Base-by-base conservation (phyloP, 345 rosid genomes). In the Ailanthus altissimus region DNA sequence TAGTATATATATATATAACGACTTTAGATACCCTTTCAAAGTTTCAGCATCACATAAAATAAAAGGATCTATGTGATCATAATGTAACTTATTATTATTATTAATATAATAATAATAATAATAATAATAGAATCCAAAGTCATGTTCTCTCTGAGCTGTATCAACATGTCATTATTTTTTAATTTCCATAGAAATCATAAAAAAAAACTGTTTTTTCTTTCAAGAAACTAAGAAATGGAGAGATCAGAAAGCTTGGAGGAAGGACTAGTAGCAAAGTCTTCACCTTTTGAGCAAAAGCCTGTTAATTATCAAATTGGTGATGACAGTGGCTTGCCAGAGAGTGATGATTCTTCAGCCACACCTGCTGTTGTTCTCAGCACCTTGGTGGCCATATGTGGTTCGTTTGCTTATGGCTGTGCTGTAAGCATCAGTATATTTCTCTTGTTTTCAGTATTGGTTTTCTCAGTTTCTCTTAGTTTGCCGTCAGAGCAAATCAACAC, bases 381-480 rank as follows among this genome's bases (percentile, higher is more conserved):
- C 64, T 63, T 84, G 53, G 81, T 89, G 16, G 83, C 88, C n/a
- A 60, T 84, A 14, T 82, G 80, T 56, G 85, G 87, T 45, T 79
- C 88, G 62, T 83, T 82, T 73, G 54, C 75, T 43, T 75, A 36
- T 45, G 92, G 92, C 5, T 83, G 75, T 61, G 85, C 88, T 70
- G 90, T 88, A 57, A 82, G 82, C 78, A 5, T 0, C 53, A 45
- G 0, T 45, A 7, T 45, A 45, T 45, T 45, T 45, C 49, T 45
- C 8, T 45, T 45, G 49, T n/a, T n/a, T n/a, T n/a, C n/a, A n/a
- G n/a, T n/a, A n/a, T n/a, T n/a, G n/a, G n/a, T n/a, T n/a, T n/a
- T n/a, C n/a, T n/a, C n/a, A n/a, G n/a, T n/a, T n/a, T n/a, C n/a
- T n/a, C n/a, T n/a, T n/a, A n/a, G n/a, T n/a, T n/a, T n/a, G n/a